Evolutionary conservation across 345 rosid genomes (phyloP), one percentile per base, ranked within the genome.

Genomic region (Citrus glauca): DNA sequence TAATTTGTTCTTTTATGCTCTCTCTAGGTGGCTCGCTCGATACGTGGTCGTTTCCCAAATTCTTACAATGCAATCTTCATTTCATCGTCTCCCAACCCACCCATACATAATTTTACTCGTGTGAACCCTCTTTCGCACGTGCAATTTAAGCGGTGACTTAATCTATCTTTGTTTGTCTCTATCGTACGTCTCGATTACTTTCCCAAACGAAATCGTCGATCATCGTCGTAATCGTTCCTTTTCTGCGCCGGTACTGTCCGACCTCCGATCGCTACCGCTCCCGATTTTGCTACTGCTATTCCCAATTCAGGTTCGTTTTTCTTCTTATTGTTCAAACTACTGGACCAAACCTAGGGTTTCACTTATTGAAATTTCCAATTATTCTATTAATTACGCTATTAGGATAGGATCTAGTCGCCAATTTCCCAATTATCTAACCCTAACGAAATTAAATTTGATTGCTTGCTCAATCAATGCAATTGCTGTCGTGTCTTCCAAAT

Each of bases 71-170:
- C 68, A 27, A 14, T 30, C 67, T 25, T 11, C 50, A 3, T 45
- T 45, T 45, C 66, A 37, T 37, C 66, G 27, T 28, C 76, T 59
- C n/a, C 56, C 25, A 42, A 11, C 16, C 1, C 50, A 3, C 1
- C 50, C 50, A 45, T 22, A 33, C 30, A 22, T 5, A 71, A 50
- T 24, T 20, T 59, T 33, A 55, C 42, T 22, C 62, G 71, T 64
- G 71, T 28, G 78, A 71, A 11, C n/a, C 45, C 25, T 75, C 50
- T 20, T 74, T 42, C 60, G 71, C 71, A 64, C 78, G 71, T 63
- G 78, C 78, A 42, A 28, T 75, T 32, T 30, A 64, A 64, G 45
- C 62, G 78, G 78, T 75, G 70, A 63, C 62, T 75, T 64, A 75
- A 48, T 75, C 71, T 53, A 3, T 61, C 57, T 45, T 20, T 72